These are phyloP conservation scores for Trichosanthes cucumerina DNA, from an alignment of 306 rosid species.

Conservation along the genomic window DNA sequence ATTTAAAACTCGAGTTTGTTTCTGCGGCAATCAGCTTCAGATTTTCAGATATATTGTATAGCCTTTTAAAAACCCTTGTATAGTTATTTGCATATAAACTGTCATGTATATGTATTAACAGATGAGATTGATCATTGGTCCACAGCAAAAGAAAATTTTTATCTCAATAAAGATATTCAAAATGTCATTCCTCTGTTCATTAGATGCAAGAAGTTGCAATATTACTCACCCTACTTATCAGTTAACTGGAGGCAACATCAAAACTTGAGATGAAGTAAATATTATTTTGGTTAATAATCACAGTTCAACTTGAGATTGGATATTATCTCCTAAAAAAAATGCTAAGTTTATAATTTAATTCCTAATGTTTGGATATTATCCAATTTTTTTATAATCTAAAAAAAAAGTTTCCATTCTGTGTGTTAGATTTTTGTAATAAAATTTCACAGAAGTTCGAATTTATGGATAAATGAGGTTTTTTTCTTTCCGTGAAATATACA, in stretches of 20 bases:
- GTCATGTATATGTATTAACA: not conserved
- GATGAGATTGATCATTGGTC: not conserved
- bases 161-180: not conserved
- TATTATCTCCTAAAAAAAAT: no score
- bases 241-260: not conserved
- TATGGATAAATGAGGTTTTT: no score
- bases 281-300: not conserved
- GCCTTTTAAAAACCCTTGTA: not conserved
- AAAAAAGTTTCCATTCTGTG: not conserved
- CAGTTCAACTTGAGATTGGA: not conserved
- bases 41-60: not conserved
- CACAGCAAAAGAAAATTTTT: not conserved
- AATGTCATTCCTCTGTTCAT: not conserved
- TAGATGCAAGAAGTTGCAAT: not conserved
- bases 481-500: no score
- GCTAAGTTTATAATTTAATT: not conserved
- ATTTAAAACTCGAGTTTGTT: not conserved
- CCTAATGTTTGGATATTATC: not conserved
- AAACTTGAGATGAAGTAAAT: not conserved
- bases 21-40: not conserved
- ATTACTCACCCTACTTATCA: not conserved
- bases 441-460: no score
- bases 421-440: no score
- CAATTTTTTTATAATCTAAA: not conserved
- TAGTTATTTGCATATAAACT: not conserved